Evolutionary conservation across 2,329 filamentous ascomycete species (phyloP).

Genomic region (Cladophialophora immunda): DNA sequence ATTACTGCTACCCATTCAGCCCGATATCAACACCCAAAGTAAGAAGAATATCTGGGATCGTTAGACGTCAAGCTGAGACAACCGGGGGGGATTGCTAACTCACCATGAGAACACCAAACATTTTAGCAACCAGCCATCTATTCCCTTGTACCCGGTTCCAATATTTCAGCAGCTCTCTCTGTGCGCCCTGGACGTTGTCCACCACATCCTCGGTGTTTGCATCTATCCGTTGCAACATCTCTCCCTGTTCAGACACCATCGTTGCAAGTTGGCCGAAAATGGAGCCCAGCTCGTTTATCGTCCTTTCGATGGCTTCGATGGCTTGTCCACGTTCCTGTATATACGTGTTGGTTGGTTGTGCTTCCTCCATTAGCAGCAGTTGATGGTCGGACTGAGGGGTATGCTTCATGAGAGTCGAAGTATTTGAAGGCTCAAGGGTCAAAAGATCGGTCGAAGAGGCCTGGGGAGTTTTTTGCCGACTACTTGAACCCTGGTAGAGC

Average conservation of each 20-base stretch:
- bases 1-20: slow-evolving; percentile 29
- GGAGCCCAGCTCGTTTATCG: slow-evolving; percentile 87
- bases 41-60: slow-evolving; percentile 76
- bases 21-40: slow-evolving; percentile 73
- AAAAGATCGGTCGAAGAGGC: slow-evolving; percentile 72
- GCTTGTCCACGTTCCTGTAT: slow-evolving; percentile 94
- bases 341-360: slow-evolving; percentile 83
- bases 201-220: slow-evolving; percentile 98
- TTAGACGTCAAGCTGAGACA: slow-evolving; percentile 10
- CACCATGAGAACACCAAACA: slow-evolving; percentile 83
- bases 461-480: slow-evolving; percentile 66
- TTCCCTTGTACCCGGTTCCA: slow-evolving; percentile 95
- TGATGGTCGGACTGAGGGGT: slow-evolving; percentile 79
- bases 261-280: slow-evolving; percentile 94
- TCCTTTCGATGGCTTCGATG: slow-evolving; percentile 95
- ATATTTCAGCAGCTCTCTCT: slow-evolving; percentile 94
- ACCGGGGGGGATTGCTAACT: slow-evolving; percentile 29
- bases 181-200: slow-evolving; percentile 96
- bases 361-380: slow-evolving; percentile 91
- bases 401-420: slow-evolving; percentile 56
- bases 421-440: slow-evolving; percentile 76
- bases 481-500: slow-evolving; percentile 78
- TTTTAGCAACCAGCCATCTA: slow-evolving; percentile 89
- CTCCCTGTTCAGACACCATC: slow-evolving; percentile 97
- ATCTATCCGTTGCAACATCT: slow-evolving; percentile 90